Conservation (phyloP, 148 eudicot species). For the Chenopodium album region DNA sequence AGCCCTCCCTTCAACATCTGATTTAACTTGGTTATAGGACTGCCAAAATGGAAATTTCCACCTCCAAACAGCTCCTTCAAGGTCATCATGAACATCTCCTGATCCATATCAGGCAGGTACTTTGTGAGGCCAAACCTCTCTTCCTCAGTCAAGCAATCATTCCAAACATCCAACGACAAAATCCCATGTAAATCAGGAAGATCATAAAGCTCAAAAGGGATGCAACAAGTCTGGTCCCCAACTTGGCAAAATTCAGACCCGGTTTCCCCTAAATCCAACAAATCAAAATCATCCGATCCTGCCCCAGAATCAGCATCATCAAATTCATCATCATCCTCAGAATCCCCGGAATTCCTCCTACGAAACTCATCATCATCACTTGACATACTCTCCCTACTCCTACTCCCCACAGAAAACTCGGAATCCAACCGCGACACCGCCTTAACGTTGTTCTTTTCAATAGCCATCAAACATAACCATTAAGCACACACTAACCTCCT, state of each 20-base stretch:
- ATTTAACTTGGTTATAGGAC: constrained; percentile 61
- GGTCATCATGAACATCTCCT: constrained; percentile 66
- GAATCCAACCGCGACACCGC: constrained; percentile 59
- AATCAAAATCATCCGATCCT: constrained; percentile 94
- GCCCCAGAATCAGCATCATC: constrained; percentile 99
- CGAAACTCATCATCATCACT: constrained; percentile 64
- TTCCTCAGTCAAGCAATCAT: constrained; percentile 81
- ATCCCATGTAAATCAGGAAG: constrained; percentile 65
- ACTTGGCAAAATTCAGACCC: constrained; percentile 91
- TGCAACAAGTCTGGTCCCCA: constrained; percentile 84
- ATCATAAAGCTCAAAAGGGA: constrained; percentile 83
- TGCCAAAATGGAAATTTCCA: constrained; percentile 75
- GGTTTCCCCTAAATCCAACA: constrained; percentile 81
- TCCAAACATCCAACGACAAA: constrained; percentile 91
- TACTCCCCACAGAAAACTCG: constrained; percentile 58
- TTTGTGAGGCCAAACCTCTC: constrained; percentile 69
- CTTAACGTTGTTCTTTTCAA: constrained; percentile 83
- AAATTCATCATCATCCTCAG: constrained; percentile 66
- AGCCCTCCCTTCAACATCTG: constrained; percentile 90
- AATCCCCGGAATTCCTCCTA: constrained; percentile 42
- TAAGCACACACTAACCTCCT: neutral
- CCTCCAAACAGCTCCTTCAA: constrained; percentile 87
- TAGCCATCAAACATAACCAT: constrained; percentile 62
- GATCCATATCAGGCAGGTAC: constrained; percentile 95
- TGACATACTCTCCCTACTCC: constrained; percentile 77